Conservation (phyloP, 192 early-diverging fungal genomes). For the Podila verticillata region DNA sequence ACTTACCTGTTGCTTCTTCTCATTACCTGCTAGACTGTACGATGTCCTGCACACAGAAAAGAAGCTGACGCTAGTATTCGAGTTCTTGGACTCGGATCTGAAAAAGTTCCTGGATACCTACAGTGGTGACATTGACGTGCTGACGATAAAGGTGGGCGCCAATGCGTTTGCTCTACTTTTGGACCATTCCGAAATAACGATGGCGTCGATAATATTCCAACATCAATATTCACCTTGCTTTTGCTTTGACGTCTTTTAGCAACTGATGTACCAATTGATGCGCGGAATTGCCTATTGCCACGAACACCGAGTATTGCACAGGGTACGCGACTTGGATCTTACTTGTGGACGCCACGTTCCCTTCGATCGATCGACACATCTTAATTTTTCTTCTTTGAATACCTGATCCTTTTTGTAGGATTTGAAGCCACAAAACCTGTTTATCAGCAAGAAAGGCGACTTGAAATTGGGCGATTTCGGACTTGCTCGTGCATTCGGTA, state of each 20-base stretch:
- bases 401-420: conserved; percentile 60
- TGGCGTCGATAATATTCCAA: not conserved
- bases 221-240: not conserved
- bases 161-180: not conserved
- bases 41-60: conserved; percentile 98
- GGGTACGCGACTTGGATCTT: conserved; percentile 61
- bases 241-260: conserved; percentile 53
- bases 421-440: conserved; percentile 89
- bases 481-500: conserved; percentile 97
- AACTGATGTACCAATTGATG: conserved; percentile 97
- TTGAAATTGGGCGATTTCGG: conserved; percentile 96
- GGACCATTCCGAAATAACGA: not conserved
- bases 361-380: not conserved
- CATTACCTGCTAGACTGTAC: conserved; percentile 72
- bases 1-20: not conserved
- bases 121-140: conserved; percentile 80
- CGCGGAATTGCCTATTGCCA: conserved; percentile 98
- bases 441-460: conserved; percentile 92
- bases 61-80: conserved; percentile 98
- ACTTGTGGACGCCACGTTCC: too few relatives aligned
- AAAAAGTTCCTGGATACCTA: conserved; percentile 98
- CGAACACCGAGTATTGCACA: conserved; percentile 93
- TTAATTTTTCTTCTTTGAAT: not conserved
- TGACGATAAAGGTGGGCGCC: conserved; percentile 82
- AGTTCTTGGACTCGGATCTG: conserved; percentile 97